Evolutionary conservation across 2,329 filamentous ascomycete genomes (phyloP), one percentile per base, ranked within the genome.

Genomic region (Chrysoporthe puriensis): DNA sequence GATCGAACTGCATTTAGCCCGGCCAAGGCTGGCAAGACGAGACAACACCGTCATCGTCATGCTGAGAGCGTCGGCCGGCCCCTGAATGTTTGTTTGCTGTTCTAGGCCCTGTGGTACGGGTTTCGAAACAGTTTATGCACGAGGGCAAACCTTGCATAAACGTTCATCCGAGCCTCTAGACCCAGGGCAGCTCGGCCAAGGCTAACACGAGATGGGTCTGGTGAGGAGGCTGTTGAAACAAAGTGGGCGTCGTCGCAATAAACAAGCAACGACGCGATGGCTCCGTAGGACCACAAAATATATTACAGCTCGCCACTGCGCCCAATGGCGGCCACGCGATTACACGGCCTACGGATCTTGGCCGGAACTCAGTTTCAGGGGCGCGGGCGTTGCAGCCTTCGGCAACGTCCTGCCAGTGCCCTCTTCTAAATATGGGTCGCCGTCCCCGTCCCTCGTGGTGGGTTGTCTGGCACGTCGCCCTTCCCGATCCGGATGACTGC

Each of bases 81-180:
- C 36, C 36, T 40, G 36, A 40, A 7, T 40, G 36, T 40, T 40
- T 40, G 36, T 42, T 64, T 36, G 36, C 40, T 64, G 59, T 61
- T 26, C 16, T 4, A 1, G 56, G 59, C 66, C 44, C 40, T 56
- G 61, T 26, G 40, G 32, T 43, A n/a, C 36, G 42, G 40, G 62
- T 67, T 64, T 67, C 66, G 62, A 64, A 67, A 67, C 57, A 48
- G 59, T 50, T 62, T 56, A 67, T 67, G 57, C 66, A 5, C n/a
- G 36, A 6, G 7, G 32, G 21, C 46, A 34, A 62, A 36, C 52
- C 34, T 46, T 46, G 52, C 32, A 36, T 64, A 58, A 68, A 66
- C 26, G 52, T 66, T 62, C 63, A 66, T 62, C 63, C 63, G 60
- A 50, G 52, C 43, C 36, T 40, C 36, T 6, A n/a, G 14, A 1